Evolutionary conservation across 192 early-diverging fungal genomes (phyloP), one percentile per base, ranked within the genome.

Genomic region (Backusella sp.): DNA sequence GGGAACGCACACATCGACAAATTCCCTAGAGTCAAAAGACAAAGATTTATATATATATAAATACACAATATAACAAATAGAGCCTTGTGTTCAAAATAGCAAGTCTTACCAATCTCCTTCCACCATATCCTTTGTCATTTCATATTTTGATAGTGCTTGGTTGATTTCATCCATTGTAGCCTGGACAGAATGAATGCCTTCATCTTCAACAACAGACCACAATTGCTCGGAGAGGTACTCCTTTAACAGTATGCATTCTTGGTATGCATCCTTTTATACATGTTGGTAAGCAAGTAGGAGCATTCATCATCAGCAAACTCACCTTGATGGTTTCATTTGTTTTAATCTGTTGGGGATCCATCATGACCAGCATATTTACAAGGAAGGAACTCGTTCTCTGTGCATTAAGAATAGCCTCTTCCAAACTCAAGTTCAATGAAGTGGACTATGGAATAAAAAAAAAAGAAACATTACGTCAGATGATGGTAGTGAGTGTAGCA

Each of bases 331-430:
- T 71, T 32, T 71, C 70, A 46, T 71, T 71, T 12, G 41, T 19
- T 11, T 71, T 71, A 26, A 71, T 49, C 26, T 71, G 70, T 34
- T 71, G 70, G 9, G 70, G 70, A 15, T 71, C 70, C 28, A 49
- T 71, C 70, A 71, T 71, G 12, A 49, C 23, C 44, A 71, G 9
- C 70, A 71, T 71, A 71, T 71, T 41, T 19, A 71, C 41, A 32
- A 71, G 44, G 39, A 71, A 71, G 32, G 70, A 49, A 49, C 70
- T 49, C 2, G 44, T 30, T 71, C 70, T 49, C 12, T 44, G 42
- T 5, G 70, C 41, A 30, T 44, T 49, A 3, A 49, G 15, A 28
- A 71, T 23, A 2, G 70, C 70, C 19, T 71, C 70, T 19, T 71
- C 44, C 23, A 71, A 2, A 23, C 44, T 49, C 15, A 71, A 32